Conservation (phyloP, 2,329 filamentous ascomycete species). For the Lasiodiplodia hormozganensis region DNA sequence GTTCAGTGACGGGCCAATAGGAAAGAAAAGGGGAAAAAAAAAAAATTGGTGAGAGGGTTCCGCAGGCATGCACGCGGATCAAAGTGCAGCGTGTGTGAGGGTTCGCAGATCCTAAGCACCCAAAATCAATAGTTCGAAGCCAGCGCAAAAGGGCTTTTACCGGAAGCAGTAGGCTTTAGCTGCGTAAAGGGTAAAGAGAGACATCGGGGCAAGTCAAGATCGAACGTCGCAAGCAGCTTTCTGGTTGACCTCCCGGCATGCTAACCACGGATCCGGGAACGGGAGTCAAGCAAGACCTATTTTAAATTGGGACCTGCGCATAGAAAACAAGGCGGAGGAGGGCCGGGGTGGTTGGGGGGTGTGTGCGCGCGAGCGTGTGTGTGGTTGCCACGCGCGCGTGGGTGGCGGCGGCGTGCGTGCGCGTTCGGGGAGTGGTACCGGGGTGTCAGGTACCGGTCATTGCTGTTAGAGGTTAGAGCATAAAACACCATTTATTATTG, state of each 20-base stretch:
- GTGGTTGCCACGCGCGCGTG: neutral
- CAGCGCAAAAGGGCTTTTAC: too few relatives aligned
- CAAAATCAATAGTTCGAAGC: too few relatives aligned
- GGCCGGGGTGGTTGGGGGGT: neutral
- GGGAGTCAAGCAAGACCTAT: neutral
- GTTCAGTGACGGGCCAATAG: too few relatives aligned
- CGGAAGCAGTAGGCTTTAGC: too few relatives aligned
- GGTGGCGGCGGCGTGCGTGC: neutral
- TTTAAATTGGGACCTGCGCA: neutral
- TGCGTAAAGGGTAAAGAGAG: neutral
- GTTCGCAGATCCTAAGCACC: too few relatives aligned
- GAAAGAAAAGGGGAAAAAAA: too few relatives aligned
- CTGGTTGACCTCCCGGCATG: constrained; percentile 20
- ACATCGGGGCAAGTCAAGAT: neutral
- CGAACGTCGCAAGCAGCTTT: constrained; percentile 14
- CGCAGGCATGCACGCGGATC: too few relatives aligned
- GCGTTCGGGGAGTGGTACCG: neutral
- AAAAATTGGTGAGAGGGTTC: too few relatives aligned
- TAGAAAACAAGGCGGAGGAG: neutral
- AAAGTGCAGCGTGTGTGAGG: too few relatives aligned
- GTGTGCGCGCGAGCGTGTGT: neutral
- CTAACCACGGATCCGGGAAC: constrained; percentile 15
- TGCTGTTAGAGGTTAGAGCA: neutral
- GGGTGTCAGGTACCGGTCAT: neutral
- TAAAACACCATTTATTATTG: neutral